phyloP scores from a whole-genome alignment of 371 early-diverging fungal genomes.

The Amoeboaphelidium protococcarum region DNA sequence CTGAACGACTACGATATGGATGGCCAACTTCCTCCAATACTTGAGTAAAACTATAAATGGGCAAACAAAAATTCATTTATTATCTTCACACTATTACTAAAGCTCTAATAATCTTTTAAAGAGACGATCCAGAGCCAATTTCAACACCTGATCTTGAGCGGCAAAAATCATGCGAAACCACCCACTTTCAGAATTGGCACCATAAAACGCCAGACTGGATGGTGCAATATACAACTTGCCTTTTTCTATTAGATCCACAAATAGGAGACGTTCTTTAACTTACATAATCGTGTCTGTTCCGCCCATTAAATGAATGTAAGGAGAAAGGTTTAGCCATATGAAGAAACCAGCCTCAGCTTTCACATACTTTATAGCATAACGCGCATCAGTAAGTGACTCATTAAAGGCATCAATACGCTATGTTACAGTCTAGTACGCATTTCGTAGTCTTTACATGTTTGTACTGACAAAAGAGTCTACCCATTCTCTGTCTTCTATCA shows the following conservation, averaged over 20 bases:
- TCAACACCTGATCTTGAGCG: neutral
- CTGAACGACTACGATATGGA: no score
- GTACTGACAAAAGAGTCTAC: neutral
- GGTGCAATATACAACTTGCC: slow-evolving; percentile 1
- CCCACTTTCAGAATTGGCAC: neutral
- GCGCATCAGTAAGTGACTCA: neutral
- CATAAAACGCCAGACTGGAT: neutral
- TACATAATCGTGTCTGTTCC: neutral
- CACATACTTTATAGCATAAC: neutral
- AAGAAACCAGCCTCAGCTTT: slow-evolving; percentile 1
- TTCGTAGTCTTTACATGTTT: neutral
- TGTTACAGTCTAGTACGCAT: neutral
- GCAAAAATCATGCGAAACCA: slow-evolving; percentile 2
- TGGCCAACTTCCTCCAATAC: no score
- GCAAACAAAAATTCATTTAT: no score
- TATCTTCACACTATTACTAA: no score
- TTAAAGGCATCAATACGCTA: neutral
- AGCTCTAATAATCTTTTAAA: no score
- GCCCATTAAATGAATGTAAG: neutral
- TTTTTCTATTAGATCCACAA: neutral
- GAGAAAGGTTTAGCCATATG: neutral
- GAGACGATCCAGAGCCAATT: slow-evolving; percentile 1
- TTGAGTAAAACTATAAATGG: no score
- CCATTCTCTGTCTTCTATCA: neutral
- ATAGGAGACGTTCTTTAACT: neutral